Conservation (phyloP, 768 basidiomycete species). For the Serendipita vermifera region DNA sequence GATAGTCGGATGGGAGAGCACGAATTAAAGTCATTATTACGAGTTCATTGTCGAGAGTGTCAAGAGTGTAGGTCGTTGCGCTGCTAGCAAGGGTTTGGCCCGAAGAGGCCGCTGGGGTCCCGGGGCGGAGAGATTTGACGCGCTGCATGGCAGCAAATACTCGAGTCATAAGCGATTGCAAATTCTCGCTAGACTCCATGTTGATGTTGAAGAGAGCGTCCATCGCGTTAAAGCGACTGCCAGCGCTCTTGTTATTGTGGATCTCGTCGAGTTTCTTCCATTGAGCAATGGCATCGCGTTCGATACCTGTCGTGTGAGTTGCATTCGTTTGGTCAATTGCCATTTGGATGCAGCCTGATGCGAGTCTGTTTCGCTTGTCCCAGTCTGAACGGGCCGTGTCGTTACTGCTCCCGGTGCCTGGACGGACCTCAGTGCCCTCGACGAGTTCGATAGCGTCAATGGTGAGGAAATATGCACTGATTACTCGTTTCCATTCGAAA, state of each 20-base stretch:
- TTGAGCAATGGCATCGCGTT: neutral
- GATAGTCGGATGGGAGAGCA: neutral
- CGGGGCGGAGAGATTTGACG: conserved; percentile 14
- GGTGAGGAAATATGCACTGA: too few species aligned
- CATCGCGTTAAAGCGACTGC: conserved; percentile 15
- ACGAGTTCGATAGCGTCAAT: too few species aligned
- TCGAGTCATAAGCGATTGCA: conserved; percentile 10
- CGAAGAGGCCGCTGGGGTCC: too few species aligned
- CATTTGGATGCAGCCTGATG: neutral
- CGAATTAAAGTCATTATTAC: neutral
- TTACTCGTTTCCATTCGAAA: too few species aligned
- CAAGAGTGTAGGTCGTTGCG: neutral
- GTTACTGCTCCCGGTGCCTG: too few species aligned
- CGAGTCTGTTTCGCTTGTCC: neutral
- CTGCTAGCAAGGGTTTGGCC: too few species aligned
- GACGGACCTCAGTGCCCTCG: too few species aligned
- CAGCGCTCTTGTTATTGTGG: conserved; percentile 14
- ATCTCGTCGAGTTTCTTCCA: conserved; percentile 15
- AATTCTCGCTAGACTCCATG: conserved; percentile 13
- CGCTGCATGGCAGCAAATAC: conserved; percentile 12
- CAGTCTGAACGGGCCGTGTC: too few species aligned
- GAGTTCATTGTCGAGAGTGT: neutral
- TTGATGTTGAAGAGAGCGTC: conserved; percentile 14
- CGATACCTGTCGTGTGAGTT: neutral
- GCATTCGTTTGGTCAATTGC: neutral